These are phyloP conservation scores for Nothopassalora personata DNA, from an alignment of 2,329 filamentous ascomycete species.

Conservation along the genomic window DNA sequence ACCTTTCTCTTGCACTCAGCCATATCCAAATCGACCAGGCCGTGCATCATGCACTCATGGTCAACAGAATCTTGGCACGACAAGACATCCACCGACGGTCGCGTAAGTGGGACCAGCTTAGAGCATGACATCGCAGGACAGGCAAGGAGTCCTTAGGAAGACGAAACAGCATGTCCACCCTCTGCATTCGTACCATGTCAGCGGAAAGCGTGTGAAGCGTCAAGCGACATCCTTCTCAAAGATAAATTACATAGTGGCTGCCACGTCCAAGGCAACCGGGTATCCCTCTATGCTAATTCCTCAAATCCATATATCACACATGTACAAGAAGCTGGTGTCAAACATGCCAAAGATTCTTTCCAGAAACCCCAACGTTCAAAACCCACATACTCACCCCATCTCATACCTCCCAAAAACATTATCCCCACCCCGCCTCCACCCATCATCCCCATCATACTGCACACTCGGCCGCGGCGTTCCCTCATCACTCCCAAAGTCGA, in stretches of 20 bases:
- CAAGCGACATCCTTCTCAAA: not conserved
- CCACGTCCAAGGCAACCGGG: not conserved
- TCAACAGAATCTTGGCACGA: no score
- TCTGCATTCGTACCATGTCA: no score
- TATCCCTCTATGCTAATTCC: not conserved
- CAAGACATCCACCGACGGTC: no score
- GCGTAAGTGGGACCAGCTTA: no score
- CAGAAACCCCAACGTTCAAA: no score
- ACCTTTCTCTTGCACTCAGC: no score
- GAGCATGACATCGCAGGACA: no score
- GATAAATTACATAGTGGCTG: not conserved
- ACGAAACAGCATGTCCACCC: no score
- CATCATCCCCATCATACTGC: conserved; percentile 7
- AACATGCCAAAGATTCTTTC: not conserved
- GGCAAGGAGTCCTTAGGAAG: no score
- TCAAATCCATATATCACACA: not conserved
- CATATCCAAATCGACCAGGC: no score
- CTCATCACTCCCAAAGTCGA: conserved; percentile 2
- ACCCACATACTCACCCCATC: not conserved
- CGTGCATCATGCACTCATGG: no score
- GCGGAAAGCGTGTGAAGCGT: no score
- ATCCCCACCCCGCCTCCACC: conserved; percentile 6
- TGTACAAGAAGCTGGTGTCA: not conserved
- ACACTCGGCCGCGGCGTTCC: not conserved
- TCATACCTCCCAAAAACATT: conserved; percentile 2